Conservation (phyloP, 805 yeast genomes). For the Spathaspora girioi region DNA sequence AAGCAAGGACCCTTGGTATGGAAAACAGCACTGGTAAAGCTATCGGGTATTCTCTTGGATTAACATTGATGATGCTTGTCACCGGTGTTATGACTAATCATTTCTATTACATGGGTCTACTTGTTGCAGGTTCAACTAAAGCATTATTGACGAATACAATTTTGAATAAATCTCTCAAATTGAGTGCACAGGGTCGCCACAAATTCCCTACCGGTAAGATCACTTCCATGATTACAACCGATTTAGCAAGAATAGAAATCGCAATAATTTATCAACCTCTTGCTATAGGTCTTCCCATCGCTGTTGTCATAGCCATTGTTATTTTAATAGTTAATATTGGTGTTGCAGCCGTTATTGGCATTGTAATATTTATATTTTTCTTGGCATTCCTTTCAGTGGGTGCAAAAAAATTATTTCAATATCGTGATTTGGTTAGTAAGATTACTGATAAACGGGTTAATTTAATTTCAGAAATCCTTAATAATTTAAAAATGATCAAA, state of each 20-base stretch:
- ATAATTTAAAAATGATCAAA: conserved; percentile 71
- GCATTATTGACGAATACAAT: conserved; percentile 65
- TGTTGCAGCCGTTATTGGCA: conserved; percentile 65
- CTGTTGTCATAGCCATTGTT: conserved; percentile 56
- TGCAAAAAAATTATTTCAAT: conserved; percentile 47
- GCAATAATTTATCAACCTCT: conserved; percentile 62
- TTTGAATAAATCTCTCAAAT: conserved; percentile 58
- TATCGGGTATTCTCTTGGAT: conserved; percentile 15
- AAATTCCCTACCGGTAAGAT: conserved; percentile 61
- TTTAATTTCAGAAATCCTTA: conserved; percentile 68
- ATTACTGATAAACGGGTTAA: conserved; percentile 72
- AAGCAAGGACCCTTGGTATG: conserved; percentile 16
- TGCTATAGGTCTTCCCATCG: conserved; percentile 55
- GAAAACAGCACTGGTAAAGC: conserved; percentile 19
- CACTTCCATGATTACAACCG: conserved; percentile 73
- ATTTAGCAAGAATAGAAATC: conserved; percentile 69
- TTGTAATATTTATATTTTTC: conserved; percentile 42
- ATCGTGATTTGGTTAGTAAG: conserved; percentile 51
- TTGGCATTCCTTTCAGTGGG: conserved; percentile 40
- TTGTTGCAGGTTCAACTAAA: conserved; percentile 62
- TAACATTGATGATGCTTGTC: too few species aligned
- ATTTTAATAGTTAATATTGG: conserved; percentile 64
- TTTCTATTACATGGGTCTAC: conserved; percentile 52
- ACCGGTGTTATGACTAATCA: conserved; percentile 42
- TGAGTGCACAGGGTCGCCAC: conserved; percentile 53